Evolutionary conservation across 2,329 filamentous ascomycete genomes (phyloP), one percentile per base, ranked within the genome.

Genomic region (Coniochaeta pulveracea): DNA sequence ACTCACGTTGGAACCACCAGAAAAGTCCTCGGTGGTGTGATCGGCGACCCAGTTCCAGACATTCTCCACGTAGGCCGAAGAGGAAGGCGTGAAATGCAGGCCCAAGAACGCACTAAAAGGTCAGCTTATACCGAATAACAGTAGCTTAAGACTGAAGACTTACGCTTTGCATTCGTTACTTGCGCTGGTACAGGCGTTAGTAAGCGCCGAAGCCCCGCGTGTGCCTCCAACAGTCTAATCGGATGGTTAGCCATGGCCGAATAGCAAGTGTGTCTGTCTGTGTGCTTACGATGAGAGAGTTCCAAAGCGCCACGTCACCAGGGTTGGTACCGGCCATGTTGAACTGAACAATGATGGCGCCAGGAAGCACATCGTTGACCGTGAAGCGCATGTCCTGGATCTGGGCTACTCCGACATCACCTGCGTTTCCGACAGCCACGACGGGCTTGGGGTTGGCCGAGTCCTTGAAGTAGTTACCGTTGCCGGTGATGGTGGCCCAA

Each of bases 361-460:
- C 74, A 6, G 69, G 60, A 6, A 73, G 62, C 7, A 70, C 63
- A 5, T 76, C 76, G 38, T 65, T 60, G 2, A 76, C 76, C 39
- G 69, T 67, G 27, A 84, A 63, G 25, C 81, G 65, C 54, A 79
- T 69, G 43, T 84, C 78, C 3, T 67, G 69, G 57, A 74, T 72
- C 47, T 83, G 75, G 6, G 80, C 63, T 2, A 50, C 56, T 10
- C 79, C 79, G 6, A 58, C 55, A 15, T 81, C 70, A 4, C 75
- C 74, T 2, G 59, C 46, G 10, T 60, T 60, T 19, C 76, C 77
- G 11, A 81, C 63, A 33, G 66, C 57, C 3, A 80, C 60, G 1
- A 80, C 69, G 2, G 71, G 64, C 23, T 65, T 54, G 0, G 76
- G 76, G 28, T 61, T 62, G 26, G 52, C 52, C 7, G 61, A 55